Percentiles rank a stretch among this genome's conserved stretches.
Conservation (phyloP, 148 eudicot species). For the Camellia japonica region DNA sequence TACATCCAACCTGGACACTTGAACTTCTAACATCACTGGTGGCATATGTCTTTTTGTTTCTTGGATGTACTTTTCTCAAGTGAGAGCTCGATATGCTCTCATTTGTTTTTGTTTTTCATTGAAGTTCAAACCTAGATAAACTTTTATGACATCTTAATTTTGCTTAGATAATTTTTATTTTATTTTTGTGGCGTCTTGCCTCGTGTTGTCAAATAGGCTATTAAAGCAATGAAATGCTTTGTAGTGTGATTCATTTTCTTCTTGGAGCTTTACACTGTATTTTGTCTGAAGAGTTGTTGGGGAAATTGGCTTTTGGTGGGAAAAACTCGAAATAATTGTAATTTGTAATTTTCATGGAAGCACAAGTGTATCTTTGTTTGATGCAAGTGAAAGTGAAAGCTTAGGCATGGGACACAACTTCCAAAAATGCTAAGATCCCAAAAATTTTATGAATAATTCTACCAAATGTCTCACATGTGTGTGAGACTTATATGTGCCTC, state of each 20-base stretch:
- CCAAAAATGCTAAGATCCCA: too few relatives aligned
- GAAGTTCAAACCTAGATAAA: neutral
- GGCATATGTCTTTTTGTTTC: constrained; percentile 62
- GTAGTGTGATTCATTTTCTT: neutral
- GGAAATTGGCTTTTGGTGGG: too few relatives aligned
- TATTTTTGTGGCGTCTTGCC: neutral
- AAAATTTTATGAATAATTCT: too few relatives aligned
- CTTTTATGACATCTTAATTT: neutral
- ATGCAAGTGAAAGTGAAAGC: too few relatives aligned
- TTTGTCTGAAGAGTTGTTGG: too few relatives aligned
- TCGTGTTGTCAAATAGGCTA: neutral
- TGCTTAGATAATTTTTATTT: neutral
- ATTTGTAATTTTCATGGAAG: too few relatives aligned
- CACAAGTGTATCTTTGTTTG: too few relatives aligned
- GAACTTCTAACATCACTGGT: constrained; percentile 83
- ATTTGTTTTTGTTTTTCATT: too few relatives aligned
- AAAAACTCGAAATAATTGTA: too few relatives aligned
- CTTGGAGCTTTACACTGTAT: neutral
- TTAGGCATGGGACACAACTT: too few relatives aligned
- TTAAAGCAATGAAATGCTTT: constrained; percentile 5
- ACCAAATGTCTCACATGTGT: too few relatives aligned
- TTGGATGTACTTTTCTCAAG: constrained; percentile 88
- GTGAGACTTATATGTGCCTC: too few relatives aligned
- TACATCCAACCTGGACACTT: constrained; percentile 78
- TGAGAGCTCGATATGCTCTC: constrained; percentile 22